A percentile compares a stretch with the other conserved stretches of the same genome.
Evolutionary conservation across 345 rosid species (phyloP).

Genomic region (Eucalyptus curtisii): DNA sequence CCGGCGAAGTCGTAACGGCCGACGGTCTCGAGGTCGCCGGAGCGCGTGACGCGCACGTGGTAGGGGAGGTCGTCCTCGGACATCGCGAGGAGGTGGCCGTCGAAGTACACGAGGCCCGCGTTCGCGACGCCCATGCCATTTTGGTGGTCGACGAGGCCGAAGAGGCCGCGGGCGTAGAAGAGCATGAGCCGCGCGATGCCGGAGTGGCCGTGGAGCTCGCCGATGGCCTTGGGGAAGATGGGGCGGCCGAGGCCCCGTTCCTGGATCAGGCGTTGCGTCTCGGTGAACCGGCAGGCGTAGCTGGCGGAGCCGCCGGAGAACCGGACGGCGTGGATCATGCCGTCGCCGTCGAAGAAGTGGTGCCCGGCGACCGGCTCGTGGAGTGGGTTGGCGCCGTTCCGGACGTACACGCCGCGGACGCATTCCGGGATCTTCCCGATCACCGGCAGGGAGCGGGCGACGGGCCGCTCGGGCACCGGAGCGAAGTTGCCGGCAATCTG

Average conservation of each 20-base stretch:
- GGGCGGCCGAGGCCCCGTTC: slow-evolving; percentile 45
- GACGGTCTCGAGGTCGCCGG: slow-evolving; percentile 69
- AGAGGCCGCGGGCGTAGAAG: slow-evolving; percentile 59
- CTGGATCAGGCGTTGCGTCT: slow-evolving; percentile 39
- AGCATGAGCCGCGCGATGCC: slow-evolving; percentile 67
- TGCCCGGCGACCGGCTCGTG: slow-evolving; percentile 83
- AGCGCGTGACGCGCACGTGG: slow-evolving; percentile 45
- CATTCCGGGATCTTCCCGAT: slow-evolving; percentile 62
- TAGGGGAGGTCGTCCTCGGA: slow-evolving; percentile 91
- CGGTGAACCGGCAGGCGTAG: slow-evolving; percentile 58
- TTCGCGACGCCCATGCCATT: slow-evolving; percentile 83
- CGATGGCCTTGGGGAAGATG: slow-evolving; percentile 82
- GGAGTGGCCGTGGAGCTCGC: slow-evolving; percentile 79
- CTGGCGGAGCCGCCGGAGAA: slow-evolving; percentile 47
- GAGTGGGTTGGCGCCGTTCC: slow-evolving; percentile 94
- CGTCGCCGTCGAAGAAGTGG: slow-evolving; percentile 93
- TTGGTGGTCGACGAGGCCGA: slow-evolving; percentile 48
- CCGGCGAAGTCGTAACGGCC: slow-evolving; percentile 58
- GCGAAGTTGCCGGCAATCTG: slow-evolving; percentile 90
- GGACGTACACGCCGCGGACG: slow-evolving; percentile 72
- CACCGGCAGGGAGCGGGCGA: slow-evolving; percentile 34
- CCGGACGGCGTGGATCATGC: slow-evolving; percentile 83
- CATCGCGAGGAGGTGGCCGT: slow-evolving; percentile 71
- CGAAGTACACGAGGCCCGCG: slow-evolving; percentile 81
- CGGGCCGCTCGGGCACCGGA: slow-evolving; percentile 73